Evolutionary conservation across 306 rosid genomes (phyloP).

Genomic region (Fragaria ananassa): DNA sequence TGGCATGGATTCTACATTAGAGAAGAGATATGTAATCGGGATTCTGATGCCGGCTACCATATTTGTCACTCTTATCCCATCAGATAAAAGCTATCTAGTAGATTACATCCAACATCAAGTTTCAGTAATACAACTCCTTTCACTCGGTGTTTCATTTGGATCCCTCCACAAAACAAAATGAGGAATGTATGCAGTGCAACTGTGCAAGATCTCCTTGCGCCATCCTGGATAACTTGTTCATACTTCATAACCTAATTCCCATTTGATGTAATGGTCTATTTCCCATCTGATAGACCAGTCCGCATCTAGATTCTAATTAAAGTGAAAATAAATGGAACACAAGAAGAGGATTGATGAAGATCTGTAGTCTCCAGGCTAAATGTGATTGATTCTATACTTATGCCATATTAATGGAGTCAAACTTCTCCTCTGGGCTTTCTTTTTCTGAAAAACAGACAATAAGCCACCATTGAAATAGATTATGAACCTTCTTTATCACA

Average conservation of each 20-base stretch:
- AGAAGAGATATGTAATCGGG: not conserved
- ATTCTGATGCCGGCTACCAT: not conserved
- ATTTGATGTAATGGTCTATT: not conserved
- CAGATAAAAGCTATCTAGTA: not conserved
- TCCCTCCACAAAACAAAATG: not conserved
- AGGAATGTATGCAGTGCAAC: not conserved
- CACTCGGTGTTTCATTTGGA: not conserved
- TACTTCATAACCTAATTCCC: not conserved
- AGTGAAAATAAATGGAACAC: not conserved
- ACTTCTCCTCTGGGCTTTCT: slow-evolving; percentile 34
- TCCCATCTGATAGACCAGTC: not conserved
- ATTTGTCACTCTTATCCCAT: not conserved
- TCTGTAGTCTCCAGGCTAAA: slow-evolving; percentile 14
- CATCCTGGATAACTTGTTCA: not conserved
- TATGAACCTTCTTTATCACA: slow-evolving; percentile 18
- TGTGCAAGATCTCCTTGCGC: slow-evolving; percentile 1
- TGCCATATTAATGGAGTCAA: slow-evolving; percentile 30
- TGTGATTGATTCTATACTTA: slow-evolving; percentile 11
- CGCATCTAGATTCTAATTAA: not conserved
- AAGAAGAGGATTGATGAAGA: slow-evolving; percentile 15
- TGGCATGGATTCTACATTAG: not conserved
- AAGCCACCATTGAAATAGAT: slow-evolving; percentile 30
- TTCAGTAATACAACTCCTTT: not conserved
- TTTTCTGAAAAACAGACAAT: slow-evolving; percentile 16
- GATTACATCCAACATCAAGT: slow-evolving; percentile 2